These are phyloP conservation scores for Anaeromyces robustus DNA, from an alignment of 192 early-diverging fungal species.

Conservation along the genomic window DNA sequence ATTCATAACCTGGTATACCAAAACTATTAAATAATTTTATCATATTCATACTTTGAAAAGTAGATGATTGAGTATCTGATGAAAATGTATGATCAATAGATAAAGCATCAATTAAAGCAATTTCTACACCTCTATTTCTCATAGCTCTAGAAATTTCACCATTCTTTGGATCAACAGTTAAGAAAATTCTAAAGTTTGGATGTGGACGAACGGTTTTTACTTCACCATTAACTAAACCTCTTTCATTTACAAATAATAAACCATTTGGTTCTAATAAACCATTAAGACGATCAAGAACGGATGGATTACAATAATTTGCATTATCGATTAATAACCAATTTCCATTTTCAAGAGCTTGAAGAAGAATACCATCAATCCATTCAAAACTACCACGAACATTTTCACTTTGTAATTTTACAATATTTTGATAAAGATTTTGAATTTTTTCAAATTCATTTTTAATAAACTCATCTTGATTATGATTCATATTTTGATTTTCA, in stretches of 20 bases:
- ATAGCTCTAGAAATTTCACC: constrained; percentile 94
- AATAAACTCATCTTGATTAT: no score
- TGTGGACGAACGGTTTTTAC: constrained; percentile 67
- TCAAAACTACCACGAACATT: constrained; percentile 48
- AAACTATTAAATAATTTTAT: not conserved
- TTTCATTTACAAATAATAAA: constrained; percentile 73
- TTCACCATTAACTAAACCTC: constrained; percentile 66
- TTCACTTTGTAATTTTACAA: not conserved
- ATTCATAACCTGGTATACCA: not conserved
- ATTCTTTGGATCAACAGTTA: constrained; percentile 81
- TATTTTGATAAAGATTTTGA: not conserved
- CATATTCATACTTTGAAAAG: not conserved
- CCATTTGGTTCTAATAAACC: constrained; percentile 81
- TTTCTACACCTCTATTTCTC: constrained; percentile 95
- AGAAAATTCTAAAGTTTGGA: constrained; percentile 82
- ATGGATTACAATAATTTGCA: constrained; percentile 85
- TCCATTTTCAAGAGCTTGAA: constrained; percentile 75
- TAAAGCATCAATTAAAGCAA: constrained; percentile 42
- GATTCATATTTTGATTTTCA: no score
- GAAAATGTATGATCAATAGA: constrained; percentile 18
- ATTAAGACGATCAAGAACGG: constrained; percentile 90
- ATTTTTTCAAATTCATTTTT: not conserved
- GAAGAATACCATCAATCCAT: constrained; percentile 90
- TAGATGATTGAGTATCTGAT: no score
- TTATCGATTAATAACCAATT: constrained; percentile 92